These are phyloP conservation scores for Camelina sativa DNA, from an alignment of 345 rosid genomes.

Conservation along the genomic window DNA sequence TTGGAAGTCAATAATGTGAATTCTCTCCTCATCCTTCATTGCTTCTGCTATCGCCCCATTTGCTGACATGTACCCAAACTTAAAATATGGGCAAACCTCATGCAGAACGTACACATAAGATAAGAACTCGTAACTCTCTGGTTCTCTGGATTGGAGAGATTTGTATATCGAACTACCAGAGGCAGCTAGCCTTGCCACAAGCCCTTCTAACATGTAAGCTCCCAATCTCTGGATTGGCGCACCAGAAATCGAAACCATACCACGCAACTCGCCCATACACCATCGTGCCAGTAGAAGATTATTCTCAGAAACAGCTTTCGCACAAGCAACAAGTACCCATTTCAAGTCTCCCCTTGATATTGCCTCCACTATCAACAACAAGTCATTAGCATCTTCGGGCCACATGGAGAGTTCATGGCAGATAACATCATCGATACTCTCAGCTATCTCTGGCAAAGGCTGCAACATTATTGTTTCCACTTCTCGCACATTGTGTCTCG, in stretches of 20 bases:
- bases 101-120: slow-evolving; percentile 79
- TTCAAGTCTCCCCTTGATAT: slow-evolving; percentile 49
- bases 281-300: slow-evolving; percentile 48
- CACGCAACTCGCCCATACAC: slow-evolving; percentile 46
- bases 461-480: slow-evolving; percentile 71
- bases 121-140: slow-evolving; percentile 68
- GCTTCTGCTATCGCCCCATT: slow-evolving; percentile 98
- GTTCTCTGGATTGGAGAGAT: slow-evolving; percentile 72
- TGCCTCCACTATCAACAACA: slow-evolving; percentile 34
- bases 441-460: slow-evolving; percentile 50
- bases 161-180: slow-evolving; percentile 67
- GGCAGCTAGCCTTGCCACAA: slow-evolving; percentile 50
- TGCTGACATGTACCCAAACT: slow-evolving; percentile 94
- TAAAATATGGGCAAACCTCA: slow-evolving; percentile 92
- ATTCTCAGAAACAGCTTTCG: slow-evolving; percentile 48
- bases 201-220: slow-evolving; percentile 63
- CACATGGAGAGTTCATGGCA: slow-evolving; percentile 36
- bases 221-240: slow-evolving; percentile 57
- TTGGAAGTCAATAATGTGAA: slow-evolving; percentile 90
- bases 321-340: slow-evolving; percentile 49
- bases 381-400: slow-evolving; percentile 31
- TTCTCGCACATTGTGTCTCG: slow-evolving; percentile 46
- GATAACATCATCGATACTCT: slow-evolving; percentile 47
- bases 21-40: slow-evolving; percentile 80
- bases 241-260: slow-evolving; percentile 57